Evolutionary conservation across 352 stramenopile genomes (phyloP).

Genomic region (Plasmopara halstedii): DNA sequence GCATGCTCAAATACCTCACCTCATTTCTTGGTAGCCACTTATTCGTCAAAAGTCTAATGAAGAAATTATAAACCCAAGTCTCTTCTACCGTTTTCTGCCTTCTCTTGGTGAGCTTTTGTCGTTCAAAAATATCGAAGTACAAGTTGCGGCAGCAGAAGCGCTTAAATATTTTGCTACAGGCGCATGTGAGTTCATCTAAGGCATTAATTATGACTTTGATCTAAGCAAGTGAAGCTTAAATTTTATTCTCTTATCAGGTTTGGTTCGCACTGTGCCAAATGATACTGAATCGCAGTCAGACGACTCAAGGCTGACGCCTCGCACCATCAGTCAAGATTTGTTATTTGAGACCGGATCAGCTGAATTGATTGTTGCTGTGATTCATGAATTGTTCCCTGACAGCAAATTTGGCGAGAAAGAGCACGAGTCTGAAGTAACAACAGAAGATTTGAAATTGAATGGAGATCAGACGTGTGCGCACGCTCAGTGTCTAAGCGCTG

Average conservation of each 20-base stretch:
- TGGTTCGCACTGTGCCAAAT: slow-evolving; percentile 26
- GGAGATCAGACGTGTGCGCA: slow-evolving; percentile 1
- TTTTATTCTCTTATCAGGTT: slow-evolving; percentile 13
- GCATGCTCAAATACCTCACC: background rate
- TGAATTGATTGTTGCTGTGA: slow-evolving; percentile 46
- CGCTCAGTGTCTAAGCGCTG: background rate
- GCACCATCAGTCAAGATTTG: slow-evolving; percentile 57
- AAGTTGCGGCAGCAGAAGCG: slow-evolving; percentile 49
- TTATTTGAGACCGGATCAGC: slow-evolving; percentile 57
- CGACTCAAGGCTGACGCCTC: slow-evolving; percentile 50
- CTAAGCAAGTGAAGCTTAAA: too few relatives aligned
- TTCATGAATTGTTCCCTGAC: slow-evolving; percentile 68
- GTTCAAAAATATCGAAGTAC: slow-evolving; percentile 47
- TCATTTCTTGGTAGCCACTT: slow-evolving; percentile 40
- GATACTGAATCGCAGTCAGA: slow-evolving; percentile 24
- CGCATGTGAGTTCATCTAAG: slow-evolving; percentile 29
- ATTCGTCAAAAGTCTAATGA: slow-evolving; percentile 70
- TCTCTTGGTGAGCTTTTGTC: slow-evolving; percentile 54
- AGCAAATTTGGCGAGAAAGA: slow-evolving; percentile 19
- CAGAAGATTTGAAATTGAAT: background rate
- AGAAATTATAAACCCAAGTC: slow-evolving; percentile 50
- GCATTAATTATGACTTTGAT: too few relatives aligned
- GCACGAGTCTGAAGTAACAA: slow-evolving; percentile 1
- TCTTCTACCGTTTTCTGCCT: slow-evolving; percentile 40
- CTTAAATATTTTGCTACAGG: slow-evolving; percentile 55